Percentiles rank a stretch among this genome's conserved stretches.
Conservation (phyloP, 352 stramenopile genomes). For the Phytopythium litorale region DNA sequence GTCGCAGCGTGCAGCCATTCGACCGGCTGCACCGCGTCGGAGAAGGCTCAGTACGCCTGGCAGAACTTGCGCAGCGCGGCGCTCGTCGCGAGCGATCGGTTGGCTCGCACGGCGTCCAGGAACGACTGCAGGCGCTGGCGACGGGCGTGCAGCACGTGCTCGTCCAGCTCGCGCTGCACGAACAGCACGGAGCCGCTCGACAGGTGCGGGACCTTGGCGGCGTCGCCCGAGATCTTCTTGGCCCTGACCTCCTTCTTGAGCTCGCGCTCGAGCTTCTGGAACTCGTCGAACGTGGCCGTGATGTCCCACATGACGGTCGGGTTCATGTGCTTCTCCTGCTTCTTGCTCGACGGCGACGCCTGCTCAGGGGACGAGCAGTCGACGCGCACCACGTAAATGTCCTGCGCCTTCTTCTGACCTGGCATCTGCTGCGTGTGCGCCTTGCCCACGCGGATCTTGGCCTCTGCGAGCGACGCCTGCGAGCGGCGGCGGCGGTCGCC, state of each 20-base stretch:
- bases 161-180: conserved; percentile 57
- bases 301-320: conserved; percentile 83
- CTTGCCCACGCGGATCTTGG: conserved; percentile 77
- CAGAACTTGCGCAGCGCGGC: conserved; percentile 72
- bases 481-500: conserved; percentile 50
- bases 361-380: conserved; percentile 42
- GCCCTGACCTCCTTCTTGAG: conserved; percentile 60
- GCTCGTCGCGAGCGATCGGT: conserved; percentile 38
- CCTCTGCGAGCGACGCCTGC: conserved; percentile 44
- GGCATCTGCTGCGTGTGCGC: conserved; percentile 43
- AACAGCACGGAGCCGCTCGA: conserved; percentile 66
- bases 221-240: conserved; percentile 38
- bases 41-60: conserved; percentile 49
- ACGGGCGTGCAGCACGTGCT: conserved; percentile 63
- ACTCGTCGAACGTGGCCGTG: conserved; percentile 72
- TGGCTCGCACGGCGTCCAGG: conserved; percentile 39
- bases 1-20: background rate
- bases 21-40: background rate
- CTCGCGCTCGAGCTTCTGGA: conserved; percentile 65
- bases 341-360: background rate
- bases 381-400: conserved; percentile 75
- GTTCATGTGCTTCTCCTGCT: conserved; percentile 79
- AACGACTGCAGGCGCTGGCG: conserved; percentile 60
- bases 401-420: conserved; percentile 34
- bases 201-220: conserved; percentile 53